A percentile compares a stretch with the other conserved stretches of the same genome.
These are phyloP conservation scores for Diplodia sapinea DNA, from an alignment of 2,329 filamentous ascomycete species.

Conservation along the genomic window DNA sequence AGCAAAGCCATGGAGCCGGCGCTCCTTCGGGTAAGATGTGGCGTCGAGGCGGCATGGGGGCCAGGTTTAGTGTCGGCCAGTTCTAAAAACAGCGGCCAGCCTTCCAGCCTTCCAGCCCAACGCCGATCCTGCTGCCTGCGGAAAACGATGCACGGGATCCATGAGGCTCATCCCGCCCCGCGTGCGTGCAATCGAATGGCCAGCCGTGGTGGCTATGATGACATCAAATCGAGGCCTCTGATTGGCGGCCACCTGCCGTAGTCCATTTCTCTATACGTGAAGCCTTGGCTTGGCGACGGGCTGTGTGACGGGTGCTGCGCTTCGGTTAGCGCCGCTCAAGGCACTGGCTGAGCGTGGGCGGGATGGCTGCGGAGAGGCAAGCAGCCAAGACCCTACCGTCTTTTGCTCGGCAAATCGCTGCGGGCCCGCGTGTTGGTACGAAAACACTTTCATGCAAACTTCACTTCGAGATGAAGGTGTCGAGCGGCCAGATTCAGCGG, in stretches of 20 bases:
- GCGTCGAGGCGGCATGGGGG: not conserved
- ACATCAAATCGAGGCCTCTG: not conserved
- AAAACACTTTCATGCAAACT: not conserved
- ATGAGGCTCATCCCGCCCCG: not conserved
- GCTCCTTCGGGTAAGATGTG: not conserved
- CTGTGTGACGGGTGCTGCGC: not conserved
- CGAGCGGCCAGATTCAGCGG: not conserved
- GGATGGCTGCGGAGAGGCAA: not conserved
- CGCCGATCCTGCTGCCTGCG: not conserved
- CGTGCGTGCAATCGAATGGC: not conserved
- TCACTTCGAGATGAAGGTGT: not conserved
- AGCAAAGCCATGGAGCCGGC: not conserved
- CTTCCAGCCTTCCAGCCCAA: not conserved
- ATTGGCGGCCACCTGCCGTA: not conserved
- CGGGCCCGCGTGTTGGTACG: not conserved
- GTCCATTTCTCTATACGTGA: not conserved
- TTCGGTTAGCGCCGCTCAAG: not conserved
- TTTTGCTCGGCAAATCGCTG: not conserved
- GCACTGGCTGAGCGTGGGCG: not conserved
- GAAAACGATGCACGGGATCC: too few species aligned
- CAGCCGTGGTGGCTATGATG: not conserved
- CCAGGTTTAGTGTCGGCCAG: not conserved
- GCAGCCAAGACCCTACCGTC: not conserved
- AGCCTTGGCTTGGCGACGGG: not conserved
- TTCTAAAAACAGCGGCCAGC: not conserved